phyloP scores from a whole-genome alignment of 345 rosid species.

The Triadica sebifera region DNA sequence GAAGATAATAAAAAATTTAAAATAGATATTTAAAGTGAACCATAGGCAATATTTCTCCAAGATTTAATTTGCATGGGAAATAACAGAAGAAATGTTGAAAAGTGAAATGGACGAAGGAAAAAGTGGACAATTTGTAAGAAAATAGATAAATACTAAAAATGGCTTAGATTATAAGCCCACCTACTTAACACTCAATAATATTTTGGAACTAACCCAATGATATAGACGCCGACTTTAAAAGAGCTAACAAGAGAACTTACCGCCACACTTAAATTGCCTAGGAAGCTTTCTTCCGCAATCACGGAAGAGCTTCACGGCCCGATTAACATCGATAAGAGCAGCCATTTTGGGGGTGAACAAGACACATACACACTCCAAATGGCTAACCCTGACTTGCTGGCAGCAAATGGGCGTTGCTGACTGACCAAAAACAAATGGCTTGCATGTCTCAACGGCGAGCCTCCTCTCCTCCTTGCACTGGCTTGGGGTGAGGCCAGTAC shows the following conservation, averaged over 20 bases:
- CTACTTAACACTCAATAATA: too few species aligned
- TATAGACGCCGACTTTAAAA: too few species aligned
- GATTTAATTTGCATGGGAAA: too few species aligned
- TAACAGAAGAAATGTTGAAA: too few species aligned
- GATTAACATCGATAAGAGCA: conserved; percentile 32
- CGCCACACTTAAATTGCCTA: conserved; percentile 40
- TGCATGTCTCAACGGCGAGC: conserved; percentile 30
- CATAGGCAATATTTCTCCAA: too few species aligned
- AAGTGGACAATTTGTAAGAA: too few species aligned
- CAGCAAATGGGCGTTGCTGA: conserved; percentile 35
- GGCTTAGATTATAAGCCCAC: too few species aligned
- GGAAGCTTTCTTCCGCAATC: conserved; percentile 41
- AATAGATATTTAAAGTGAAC: too few species aligned
- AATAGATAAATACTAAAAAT: too few species aligned
- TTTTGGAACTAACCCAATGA: too few species aligned
- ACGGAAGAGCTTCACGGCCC: conserved; percentile 28
- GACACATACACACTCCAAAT: conserved; percentile 33
- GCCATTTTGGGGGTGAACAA: conserved; percentile 20
- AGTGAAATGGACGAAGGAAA: too few species aligned
- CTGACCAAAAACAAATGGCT: conserved; percentile 31
- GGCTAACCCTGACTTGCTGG: conserved; percentile 31
- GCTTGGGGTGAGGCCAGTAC: background rate
- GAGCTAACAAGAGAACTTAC: conserved; percentile 23
- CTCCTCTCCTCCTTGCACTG: conserved; percentile 37
- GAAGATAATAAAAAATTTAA: too few species aligned